These are phyloP conservation scores for Pholiota molesta DNA, from an alignment of 768 basidiomycete genomes.

Conservation along the genomic window DNA sequence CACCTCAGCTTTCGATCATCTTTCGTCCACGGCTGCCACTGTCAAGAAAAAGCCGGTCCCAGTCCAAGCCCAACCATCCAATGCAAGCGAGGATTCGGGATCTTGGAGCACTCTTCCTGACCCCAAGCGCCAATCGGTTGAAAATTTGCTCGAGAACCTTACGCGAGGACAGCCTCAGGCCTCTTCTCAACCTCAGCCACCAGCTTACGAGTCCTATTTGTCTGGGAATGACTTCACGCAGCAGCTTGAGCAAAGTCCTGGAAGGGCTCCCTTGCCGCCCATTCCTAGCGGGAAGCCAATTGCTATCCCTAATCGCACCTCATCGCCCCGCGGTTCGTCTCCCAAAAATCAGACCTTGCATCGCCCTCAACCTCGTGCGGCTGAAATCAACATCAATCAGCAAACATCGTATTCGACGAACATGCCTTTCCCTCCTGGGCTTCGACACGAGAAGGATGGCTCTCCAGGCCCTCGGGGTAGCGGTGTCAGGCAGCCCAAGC, in stretches of 20 bases:
- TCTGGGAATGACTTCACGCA: constrained; percentile 48
- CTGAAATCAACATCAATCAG: constrained; percentile 53
- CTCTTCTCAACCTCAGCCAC: constrained; percentile 37
- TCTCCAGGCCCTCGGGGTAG: constrained; percentile 64
- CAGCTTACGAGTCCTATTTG: constrained; percentile 50
- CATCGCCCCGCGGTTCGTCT: constrained; percentile 67
- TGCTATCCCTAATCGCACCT: constrained; percentile 37
- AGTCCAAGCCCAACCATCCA: constrained; percentile 42
- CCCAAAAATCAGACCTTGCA: constrained; percentile 57
- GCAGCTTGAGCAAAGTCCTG: constrained; percentile 38
- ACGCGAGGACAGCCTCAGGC: constrained; percentile 50
- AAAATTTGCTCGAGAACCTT: constrained; percentile 77
- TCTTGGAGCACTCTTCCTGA: constrained; percentile 57
- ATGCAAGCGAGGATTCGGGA: constrained; percentile 56
- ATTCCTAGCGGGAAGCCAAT: constrained; percentile 46
- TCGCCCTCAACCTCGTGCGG: constrained; percentile 51
- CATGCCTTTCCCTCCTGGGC: constrained; percentile 20
- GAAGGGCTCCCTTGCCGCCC: constrained; percentile 60
- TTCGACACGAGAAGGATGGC: constrained; percentile 68
- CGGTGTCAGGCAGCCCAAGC: constrained; percentile 7
- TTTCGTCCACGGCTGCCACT: constrained; percentile 50
- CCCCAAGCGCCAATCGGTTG: constrained; percentile 82
- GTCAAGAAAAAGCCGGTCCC: constrained; percentile 77
- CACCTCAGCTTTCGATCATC: constrained; percentile 81
- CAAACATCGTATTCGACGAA: constrained; percentile 24